Evolutionary conservation across 192 early-diverging fungal species (phyloP), one percentile per base, ranked within the genome.

Genomic region (Coemansia nantahalensis): DNA sequence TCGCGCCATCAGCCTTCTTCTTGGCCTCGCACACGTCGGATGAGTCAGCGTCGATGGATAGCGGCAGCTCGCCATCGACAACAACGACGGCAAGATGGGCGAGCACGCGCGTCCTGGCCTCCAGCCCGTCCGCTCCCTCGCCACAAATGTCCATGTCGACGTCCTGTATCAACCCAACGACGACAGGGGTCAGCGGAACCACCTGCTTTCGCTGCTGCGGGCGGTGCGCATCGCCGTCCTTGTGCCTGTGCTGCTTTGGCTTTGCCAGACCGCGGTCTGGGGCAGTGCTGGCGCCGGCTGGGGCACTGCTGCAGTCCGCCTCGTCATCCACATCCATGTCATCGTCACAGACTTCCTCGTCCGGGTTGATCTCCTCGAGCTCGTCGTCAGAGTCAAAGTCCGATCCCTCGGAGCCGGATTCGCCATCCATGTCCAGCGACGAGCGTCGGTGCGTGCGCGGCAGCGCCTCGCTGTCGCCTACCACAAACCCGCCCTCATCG

Each of bases 401-500:
- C 18, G 57, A 59, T 15, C 58, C 53, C 26, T 46, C 46, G 24
- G 51, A 58, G 30, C 53, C 63, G 32, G 21, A 43, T 14, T 54
- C 59, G 17, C 49, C 50, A 37, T 28, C 51, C 19, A 51, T 54
- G 8, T 18, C 32, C 0, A 16, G 40, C 28, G 26, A 28, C 26
- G 7, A 28, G 7, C 19, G 16, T 17, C 9, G 28, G 15, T 37
- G 34, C 4, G 23, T 21, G 11, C 21, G 15, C 3, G 54, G 14
- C 24, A 22, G 36, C 8, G 35, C 14, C 16, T 52, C 45, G 32
- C 45, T 19, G 62, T 90, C 90, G 35, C 90, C 88, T 4, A 88
- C 90, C 3, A 95, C 68, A 76, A 92, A 95, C 3, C 88, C 89
- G 59, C 87, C 82, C n/a, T 89, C 88, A 8, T 91, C 90, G 23